These are phyloP conservation scores for Omphalea diandra DNA, from an alignment of 441 rosid species.

Conservation along the genomic window DNA sequence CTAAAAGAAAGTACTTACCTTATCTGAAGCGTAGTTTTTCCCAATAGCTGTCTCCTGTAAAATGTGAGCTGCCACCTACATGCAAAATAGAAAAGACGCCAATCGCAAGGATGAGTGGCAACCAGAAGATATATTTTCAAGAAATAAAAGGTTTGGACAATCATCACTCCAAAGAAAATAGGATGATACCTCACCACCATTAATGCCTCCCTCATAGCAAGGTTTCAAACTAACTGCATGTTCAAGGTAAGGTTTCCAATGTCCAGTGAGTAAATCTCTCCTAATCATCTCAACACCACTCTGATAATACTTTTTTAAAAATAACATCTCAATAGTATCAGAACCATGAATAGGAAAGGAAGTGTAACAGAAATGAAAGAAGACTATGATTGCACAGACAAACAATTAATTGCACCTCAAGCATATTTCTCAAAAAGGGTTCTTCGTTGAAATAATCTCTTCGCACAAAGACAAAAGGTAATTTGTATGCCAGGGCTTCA, in stretches of 20 bases:
- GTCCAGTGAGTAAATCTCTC: slow-evolving; percentile 93
- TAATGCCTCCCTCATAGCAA: slow-evolving; percentile 89
- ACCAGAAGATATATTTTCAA: slow-evolving; percentile 13
- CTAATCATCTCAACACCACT: slow-evolving; percentile 99
- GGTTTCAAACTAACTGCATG: slow-evolving; percentile 96
- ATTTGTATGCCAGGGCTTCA: slow-evolving; percentile 91
- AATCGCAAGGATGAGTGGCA: slow-evolving; percentile 9
- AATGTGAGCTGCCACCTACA: slow-evolving; percentile 91
- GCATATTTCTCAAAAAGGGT: slow-evolving; percentile 97
- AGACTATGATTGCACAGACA: slow-evolving; percentile 11
- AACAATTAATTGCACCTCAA: slow-evolving; percentile 60
- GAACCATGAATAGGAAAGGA: slow-evolving; percentile 12
- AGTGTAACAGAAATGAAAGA: slow-evolving; percentile 5
- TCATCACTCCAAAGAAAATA: slow-evolving; percentile 16
- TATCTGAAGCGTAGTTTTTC: slow-evolving; percentile 80
- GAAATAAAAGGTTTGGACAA: neutral
- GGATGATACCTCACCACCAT: slow-evolving; percentile 90
- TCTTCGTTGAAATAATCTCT: slow-evolving; percentile 99
- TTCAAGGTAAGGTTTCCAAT: slow-evolving; percentile 98
- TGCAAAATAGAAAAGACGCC: slow-evolving; percentile 31
- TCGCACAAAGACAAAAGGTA: slow-evolving; percentile 97
- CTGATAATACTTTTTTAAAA: slow-evolving; percentile 72
- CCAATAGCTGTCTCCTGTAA: slow-evolving; percentile 98
- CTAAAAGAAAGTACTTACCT: slow-evolving; percentile 45
- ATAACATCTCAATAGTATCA: slow-evolving; percentile 19